Evolutionary conservation across 805 yeast species (phyloP).

Genomic region (Zygoascus bituminiphila): DNA sequence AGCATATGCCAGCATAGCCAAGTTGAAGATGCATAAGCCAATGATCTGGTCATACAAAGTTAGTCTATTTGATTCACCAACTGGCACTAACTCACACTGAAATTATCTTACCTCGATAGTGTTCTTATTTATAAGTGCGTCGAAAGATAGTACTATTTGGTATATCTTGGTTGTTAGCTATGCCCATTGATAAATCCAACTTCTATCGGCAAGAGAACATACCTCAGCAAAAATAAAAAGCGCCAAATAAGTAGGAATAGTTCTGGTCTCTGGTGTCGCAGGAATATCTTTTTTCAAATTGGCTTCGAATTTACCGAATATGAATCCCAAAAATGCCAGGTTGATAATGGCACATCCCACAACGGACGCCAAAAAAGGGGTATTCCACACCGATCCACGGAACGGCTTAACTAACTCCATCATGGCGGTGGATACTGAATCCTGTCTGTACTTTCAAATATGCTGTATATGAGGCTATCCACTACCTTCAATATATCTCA

Average conservation of each 20-base stretch:
- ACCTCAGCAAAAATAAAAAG: slow-evolving; percentile 40
- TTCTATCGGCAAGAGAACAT: slow-evolving; percentile 1
- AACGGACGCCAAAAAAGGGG: slow-evolving; percentile 9
- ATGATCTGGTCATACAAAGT: slow-evolving; percentile 16
- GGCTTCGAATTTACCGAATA: slow-evolving; percentile 25
- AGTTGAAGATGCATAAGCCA: slow-evolving; percentile 34
- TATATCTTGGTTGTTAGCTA: slow-evolving; percentile 23
- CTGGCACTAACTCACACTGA: too few relatives aligned
- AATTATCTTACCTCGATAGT: slow-evolving; percentile 26
- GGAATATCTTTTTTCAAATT: slow-evolving; percentile 14
- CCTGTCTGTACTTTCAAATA: background rate
- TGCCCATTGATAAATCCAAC: background rate
- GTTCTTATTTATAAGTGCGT: slow-evolving; percentile 35
- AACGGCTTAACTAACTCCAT: too few relatives aligned
- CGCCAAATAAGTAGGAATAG: slow-evolving; percentile 36
- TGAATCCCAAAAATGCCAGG: slow-evolving; percentile 25
- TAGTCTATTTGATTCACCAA: too few relatives aligned
- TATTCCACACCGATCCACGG: slow-evolving; percentile 12
- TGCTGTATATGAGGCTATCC: background rate
- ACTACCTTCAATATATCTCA: background rate
- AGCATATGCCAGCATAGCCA: slow-evolving; percentile 39
- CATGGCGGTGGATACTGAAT: slow-evolving; percentile 1
- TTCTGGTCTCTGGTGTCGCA: slow-evolving; percentile 18
- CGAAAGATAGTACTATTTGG: slow-evolving; percentile 33
- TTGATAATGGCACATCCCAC: slow-evolving; percentile 14